A percentile compares a stretch with the other conserved stretches of the same genome.
These are phyloP conservation scores for Lichtheimia hyalospora DNA, from an alignment of 371 early-diverging fungal species.

Conservation along the genomic window DNA sequence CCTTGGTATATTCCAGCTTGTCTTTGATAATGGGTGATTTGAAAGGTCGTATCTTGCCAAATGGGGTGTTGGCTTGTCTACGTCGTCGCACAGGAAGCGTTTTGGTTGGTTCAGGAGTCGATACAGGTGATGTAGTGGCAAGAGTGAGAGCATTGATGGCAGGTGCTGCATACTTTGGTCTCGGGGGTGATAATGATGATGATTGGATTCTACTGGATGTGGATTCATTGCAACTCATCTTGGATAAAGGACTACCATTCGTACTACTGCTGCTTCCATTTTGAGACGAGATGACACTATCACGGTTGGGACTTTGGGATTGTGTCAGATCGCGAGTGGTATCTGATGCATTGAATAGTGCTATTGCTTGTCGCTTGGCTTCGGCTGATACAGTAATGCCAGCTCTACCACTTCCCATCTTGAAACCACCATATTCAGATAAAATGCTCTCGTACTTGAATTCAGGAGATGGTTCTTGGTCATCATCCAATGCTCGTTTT, in stretches of 20 bases:
- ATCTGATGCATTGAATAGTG: constrained; percentile 16
- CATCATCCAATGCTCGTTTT: constrained; percentile 23
- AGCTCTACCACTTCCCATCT: constrained; percentile 12
- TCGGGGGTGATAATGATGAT: too few relatives aligned
- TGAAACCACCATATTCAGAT: constrained; percentile 28
- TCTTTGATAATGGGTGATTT: constrained; percentile 39
- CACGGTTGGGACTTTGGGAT: background rate
- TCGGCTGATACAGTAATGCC: constrained; percentile 17
- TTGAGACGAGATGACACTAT: background rate
- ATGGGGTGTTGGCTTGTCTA: background rate
- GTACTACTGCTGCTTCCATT: background rate
- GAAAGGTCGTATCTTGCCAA: constrained; percentile 21
- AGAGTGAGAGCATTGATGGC: too few relatives aligned
- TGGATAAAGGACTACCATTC: too few relatives aligned
- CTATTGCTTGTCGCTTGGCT: constrained; percentile 27
- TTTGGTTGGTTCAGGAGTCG: background rate
- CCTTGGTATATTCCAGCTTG: constrained; percentile 31
- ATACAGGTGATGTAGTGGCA: background rate
- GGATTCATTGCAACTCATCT: too few relatives aligned
- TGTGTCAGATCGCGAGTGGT: constrained; percentile 5
- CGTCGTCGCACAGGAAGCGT: background rate
- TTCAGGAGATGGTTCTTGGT: constrained; percentile 1
- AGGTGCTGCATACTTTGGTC: too few relatives aligned
- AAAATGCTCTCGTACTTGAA: constrained; percentile 22
- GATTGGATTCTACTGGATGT: too few relatives aligned